Evolutionary conservation across 768 basidiomycete species (phyloP).

Genomic region (Tulasnella sp.): DNA sequence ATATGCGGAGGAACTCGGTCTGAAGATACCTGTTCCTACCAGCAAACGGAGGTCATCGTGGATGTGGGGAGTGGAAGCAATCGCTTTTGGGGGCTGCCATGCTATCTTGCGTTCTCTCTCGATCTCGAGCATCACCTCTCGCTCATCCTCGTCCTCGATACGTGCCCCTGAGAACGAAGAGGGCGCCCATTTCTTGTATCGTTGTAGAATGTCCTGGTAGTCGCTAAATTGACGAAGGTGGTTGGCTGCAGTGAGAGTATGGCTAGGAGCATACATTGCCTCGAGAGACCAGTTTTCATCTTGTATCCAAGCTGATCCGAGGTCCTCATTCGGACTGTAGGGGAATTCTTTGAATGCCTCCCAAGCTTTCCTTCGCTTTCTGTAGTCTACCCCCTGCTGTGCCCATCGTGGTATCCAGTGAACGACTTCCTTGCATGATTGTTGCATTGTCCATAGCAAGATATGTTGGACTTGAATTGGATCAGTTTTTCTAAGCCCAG

Average conservation of each 20-base stretch:
- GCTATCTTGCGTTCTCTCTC: constrained; percentile 32
- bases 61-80: constrained; percentile 23
- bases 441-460: too few species aligned
- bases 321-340: too few species aligned
- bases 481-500: too few species aligned
- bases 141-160: constrained; percentile 37
- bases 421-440: constrained; percentile 35
- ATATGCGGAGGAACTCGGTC: neutral
- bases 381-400: constrained; percentile 30
- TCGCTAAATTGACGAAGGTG: neutral
- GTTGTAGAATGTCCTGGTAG: neutral
- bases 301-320: constrained; percentile 18
- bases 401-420: too few species aligned
- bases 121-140: constrained; percentile 34
- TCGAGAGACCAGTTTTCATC: constrained; percentile 30
- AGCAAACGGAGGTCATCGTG: constrained; percentile 23
- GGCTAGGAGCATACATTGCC: constrained; percentile 24
- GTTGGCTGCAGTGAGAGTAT: neutral
- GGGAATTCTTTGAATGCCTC: too few species aligned
- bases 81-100: constrained; percentile 23
- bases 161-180: constrained; percentile 10
- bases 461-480: too few species aligned
- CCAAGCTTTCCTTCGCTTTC: constrained; percentile 28
- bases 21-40: constrained; percentile 25
- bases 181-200: too few species aligned